Conservation (phyloP, 192 early-diverging fungal species). For the Podochytrium sp. region DNA sequence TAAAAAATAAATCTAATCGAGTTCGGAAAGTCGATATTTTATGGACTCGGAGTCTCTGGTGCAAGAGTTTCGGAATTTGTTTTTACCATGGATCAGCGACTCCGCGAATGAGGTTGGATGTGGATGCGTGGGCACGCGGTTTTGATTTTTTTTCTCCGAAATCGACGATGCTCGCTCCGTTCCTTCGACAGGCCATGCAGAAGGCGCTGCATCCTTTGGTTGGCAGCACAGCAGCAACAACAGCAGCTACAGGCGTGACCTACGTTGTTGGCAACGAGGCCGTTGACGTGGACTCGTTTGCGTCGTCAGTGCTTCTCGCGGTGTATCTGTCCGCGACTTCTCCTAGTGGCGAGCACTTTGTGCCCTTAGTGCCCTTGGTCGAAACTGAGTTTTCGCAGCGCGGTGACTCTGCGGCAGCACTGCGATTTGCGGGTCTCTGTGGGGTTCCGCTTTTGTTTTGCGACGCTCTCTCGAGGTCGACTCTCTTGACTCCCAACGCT, state of each 20-base stretch:
- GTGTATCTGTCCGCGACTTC: conserved; percentile 40
- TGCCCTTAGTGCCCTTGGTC: conserved; percentile 67
- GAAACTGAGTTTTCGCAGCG: conserved; percentile 63
- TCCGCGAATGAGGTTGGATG: too few species aligned
- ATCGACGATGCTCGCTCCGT: too few species aligned
- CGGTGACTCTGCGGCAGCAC: conserved; percentile 62
- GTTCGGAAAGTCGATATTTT: too few species aligned
- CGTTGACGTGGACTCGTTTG: conserved; percentile 75
- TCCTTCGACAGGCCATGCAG: too few species aligned
- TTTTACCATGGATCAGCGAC: too few species aligned
- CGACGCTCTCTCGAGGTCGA: not conserved
- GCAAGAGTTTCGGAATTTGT: too few species aligned
- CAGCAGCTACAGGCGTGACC: not conserved
- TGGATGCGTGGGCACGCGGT: too few species aligned
- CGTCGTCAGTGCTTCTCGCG: conserved; percentile 60
- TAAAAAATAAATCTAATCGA: too few species aligned
- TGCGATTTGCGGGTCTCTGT: conserved; percentile 27
- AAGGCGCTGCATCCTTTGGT: too few species aligned
- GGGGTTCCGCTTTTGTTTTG: not conserved
- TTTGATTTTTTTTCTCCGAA: too few species aligned
- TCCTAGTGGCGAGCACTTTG: conserved; percentile 23
- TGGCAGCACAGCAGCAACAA: not conserved
- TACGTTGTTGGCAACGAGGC: conserved; percentile 70
- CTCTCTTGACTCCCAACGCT: conserved; percentile 9
- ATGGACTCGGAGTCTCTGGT: too few species aligned